Evolutionary conservation across 805 yeast genomes (phyloP).

Genomic region (Cyberlindnera bimundalis): DNA sequence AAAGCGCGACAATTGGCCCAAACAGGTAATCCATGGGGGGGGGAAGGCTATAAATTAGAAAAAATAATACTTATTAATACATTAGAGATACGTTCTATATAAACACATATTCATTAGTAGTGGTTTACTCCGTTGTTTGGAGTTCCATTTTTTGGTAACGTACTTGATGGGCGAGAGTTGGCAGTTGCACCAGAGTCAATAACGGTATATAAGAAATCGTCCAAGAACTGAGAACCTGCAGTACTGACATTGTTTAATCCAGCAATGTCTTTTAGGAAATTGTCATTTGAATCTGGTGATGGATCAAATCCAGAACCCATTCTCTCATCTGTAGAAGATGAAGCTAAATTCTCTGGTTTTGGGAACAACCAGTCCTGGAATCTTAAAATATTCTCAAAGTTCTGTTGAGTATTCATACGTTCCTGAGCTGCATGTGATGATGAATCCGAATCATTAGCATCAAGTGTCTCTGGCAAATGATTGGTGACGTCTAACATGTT

Average conservation of each 20-base stretch:
- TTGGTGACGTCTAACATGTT: constrained; percentile 20
- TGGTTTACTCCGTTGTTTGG: not conserved
- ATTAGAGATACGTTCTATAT: too few species aligned
- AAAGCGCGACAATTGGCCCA: too few species aligned
- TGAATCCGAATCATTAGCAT: constrained; percentile 4
- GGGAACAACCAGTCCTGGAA: constrained; percentile 29
- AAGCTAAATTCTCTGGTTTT: constrained; percentile 7
- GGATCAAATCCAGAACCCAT: not conserved
- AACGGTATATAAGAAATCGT: constrained; percentile 23
- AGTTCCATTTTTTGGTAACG: not conserved
- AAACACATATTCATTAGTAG: not conserved
- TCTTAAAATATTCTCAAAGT: constrained; percentile 21
- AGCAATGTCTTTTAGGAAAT: constrained; percentile 20
- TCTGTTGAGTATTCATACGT: constrained; percentile 16
- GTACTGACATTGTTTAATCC: constrained; percentile 15
- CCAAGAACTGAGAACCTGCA: constrained; percentile 20
- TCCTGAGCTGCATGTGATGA: constrained; percentile 6
- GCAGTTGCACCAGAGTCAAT: constrained; percentile 9
- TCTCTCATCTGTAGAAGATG: not conserved
- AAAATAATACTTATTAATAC: too few species aligned
- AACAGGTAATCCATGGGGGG: too few species aligned
- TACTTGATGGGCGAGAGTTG: not conserved
- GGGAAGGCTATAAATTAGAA: too few species aligned
- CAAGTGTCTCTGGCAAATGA: not conserved
- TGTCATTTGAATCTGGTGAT: constrained; percentile 13